Evolutionary conservation across 1,284 basidiomycete genomes (phyloP).

Genomic region (Trichosporon sp.): DNA sequence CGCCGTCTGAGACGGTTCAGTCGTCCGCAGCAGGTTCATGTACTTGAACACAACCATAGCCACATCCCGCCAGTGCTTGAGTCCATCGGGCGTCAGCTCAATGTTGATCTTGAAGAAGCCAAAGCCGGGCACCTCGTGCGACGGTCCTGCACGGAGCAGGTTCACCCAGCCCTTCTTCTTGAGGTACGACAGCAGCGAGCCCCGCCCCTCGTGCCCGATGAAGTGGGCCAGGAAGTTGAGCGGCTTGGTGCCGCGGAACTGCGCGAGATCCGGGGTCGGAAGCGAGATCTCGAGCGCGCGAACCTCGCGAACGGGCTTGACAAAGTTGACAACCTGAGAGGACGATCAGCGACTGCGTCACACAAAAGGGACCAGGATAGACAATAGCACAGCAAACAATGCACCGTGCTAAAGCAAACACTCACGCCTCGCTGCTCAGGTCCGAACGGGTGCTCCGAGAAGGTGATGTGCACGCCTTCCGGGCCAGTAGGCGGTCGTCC

Average conservation of each 20-base stretch:
- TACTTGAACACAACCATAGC: slow-evolving; percentile 78
- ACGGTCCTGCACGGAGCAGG: slow-evolving; percentile 66
- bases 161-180: slow-evolving; percentile 91
- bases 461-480: slow-evolving; percentile 50
- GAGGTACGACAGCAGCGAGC: slow-evolving; percentile 85
- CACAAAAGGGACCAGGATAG: no score
- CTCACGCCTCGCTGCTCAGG: slow-evolving; percentile 67
- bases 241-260: slow-evolving; percentile 76
- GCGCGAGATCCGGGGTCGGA: slow-evolving; percentile 75
- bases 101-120: slow-evolving; percentile 82
- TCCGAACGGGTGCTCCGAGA: slow-evolving; percentile 72
- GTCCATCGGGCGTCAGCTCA: slow-evolving; percentile 78
- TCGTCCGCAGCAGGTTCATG: slow-evolving; percentile 68
- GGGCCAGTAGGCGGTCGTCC: slow-evolving; percentile 28
- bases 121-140: slow-evolving; percentile 66
- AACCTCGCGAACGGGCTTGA: slow-evolving; percentile 86
- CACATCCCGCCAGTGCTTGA: slow-evolving; percentile 73
- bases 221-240: slow-evolving; percentile 76
- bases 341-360: slow-evolving; percentile 4
- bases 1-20: slow-evolving; percentile 62
- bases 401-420: no score
- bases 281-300: slow-evolving; percentile 83
- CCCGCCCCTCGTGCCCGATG: slow-evolving; percentile 92
- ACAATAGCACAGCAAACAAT: no score
- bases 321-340: slow-evolving; percentile 68